Percentiles rank a stretch among this genome's conserved stretches.
Conservation (phyloP, 768 basidiomycete species). For the Panaeolus cyanescens region DNA sequence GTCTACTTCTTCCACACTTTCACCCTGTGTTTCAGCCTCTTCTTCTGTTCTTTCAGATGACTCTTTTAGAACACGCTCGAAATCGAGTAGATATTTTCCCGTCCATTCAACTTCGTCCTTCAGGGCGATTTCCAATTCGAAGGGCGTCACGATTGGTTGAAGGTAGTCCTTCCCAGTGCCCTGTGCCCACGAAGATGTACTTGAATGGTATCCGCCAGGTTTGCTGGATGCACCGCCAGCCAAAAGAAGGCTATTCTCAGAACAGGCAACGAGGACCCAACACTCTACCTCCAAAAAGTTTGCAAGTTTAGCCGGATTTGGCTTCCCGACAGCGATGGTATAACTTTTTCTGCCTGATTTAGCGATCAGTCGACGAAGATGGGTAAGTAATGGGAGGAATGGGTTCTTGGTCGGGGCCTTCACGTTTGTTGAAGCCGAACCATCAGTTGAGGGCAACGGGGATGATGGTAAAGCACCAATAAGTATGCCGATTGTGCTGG, state of each 20-base stretch:
- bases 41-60: slow-evolving; percentile 24
- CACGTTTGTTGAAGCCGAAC: not conserved
- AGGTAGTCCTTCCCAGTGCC: slow-evolving; percentile 70
- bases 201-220: not conserved
- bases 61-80: slow-evolving; percentile 56
- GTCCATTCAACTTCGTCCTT: slow-evolving; percentile 72
- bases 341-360: slow-evolving; percentile 85
- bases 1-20: slow-evolving; percentile 44
- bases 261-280: slow-evolving; percentile 93
- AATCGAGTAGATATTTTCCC: slow-evolving; percentile 78
- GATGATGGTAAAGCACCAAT: slow-evolving; percentile 71
- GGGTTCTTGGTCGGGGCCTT: slow-evolving; percentile 43
- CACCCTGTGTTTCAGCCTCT: slow-evolving; percentile 25
- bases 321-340: slow-evolving; percentile 92
- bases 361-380: slow-evolving; percentile 72
- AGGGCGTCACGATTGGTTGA: slow-evolving; percentile 91
- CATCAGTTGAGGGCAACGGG: not conserved
- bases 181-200: not conserved
- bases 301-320: slow-evolving; percentile 92
- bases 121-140: slow-evolving; percentile 83
- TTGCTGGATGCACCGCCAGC: slow-evolving; percentile 46
- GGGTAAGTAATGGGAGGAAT: slow-evolving; percentile 82
- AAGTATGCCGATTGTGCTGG: slow-evolving; percentile 93
- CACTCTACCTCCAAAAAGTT: slow-evolving; percentile 98
- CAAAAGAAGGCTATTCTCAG: slow-evolving; percentile 85